Conservation (phyloP, 345 rosid species). For the Trapa bicornis region DNA sequence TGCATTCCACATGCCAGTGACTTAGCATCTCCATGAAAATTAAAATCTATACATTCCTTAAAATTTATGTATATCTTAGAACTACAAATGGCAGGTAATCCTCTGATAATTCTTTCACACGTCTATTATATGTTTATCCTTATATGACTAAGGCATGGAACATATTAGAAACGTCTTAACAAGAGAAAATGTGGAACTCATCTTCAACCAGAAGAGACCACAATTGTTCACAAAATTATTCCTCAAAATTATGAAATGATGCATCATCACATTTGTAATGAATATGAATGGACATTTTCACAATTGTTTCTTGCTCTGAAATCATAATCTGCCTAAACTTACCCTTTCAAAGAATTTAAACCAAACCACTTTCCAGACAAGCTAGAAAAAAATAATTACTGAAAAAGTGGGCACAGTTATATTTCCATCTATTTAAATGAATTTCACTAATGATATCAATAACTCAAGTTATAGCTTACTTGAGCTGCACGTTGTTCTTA, state of each 20-base stretch:
- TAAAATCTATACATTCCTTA: neutral
- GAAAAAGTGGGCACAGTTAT: neutral
- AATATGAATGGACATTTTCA: no score
- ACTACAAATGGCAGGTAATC: neutral
- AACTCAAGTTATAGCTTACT: neutral
- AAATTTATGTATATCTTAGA: neutral
- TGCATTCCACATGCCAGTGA: constrained; percentile 12
- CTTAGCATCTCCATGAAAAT: neutral
- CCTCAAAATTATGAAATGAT: no score
- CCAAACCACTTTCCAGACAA: no score
- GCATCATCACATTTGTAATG: no score
- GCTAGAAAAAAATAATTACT: no score
- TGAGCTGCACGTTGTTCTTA: neutral
- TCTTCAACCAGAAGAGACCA: no score
- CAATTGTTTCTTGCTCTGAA: no score
- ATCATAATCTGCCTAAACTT: no score
- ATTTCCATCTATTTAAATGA: neutral
- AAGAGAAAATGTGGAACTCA: neutral
- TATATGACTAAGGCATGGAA: neutral
- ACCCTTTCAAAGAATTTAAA: no score
- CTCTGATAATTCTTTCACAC: neutral
- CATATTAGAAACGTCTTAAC: neutral
- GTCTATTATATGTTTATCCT: neutral
- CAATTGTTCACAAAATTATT: no score
- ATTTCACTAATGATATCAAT: neutral